A percentile compares a stretch with the other conserved stretches of the same genome.
phyloP scores from a whole-genome alignment of 257 asterid species.

The Coffea eugenioides region DNA sequence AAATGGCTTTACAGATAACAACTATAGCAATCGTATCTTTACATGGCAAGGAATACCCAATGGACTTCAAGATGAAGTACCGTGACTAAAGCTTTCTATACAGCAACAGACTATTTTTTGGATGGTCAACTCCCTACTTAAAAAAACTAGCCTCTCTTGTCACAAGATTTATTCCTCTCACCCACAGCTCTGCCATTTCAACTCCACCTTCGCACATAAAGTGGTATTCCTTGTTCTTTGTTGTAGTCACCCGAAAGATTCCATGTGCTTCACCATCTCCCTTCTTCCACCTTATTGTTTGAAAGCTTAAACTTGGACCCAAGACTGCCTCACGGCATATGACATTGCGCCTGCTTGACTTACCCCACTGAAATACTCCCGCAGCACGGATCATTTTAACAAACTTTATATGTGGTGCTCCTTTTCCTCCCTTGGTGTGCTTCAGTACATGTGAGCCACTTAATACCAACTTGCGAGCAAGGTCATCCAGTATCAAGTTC shows the following conservation, averaged over 20 bases:
- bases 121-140: neutral
- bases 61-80: slow-evolving; percentile 49
- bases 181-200: slow-evolving; percentile 56
- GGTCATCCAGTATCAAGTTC: slow-evolving; percentile 48
- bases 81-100: slow-evolving; percentile 22
- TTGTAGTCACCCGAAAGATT: slow-evolving; percentile 59
- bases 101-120: neutral
- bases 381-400: slow-evolving; percentile 43
- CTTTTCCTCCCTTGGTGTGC: slow-evolving; percentile 82
- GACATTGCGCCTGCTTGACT: slow-evolving; percentile 57
- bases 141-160: slow-evolving; percentile 29
- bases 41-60: slow-evolving; percentile 10
- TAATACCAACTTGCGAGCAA: slow-evolving; percentile 56
- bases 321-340: slow-evolving; percentile 54
- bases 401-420: slow-evolving; percentile 59
- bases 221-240: slow-evolving; percentile 66
- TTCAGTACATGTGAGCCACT: slow-evolving; percentile 48
- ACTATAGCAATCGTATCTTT: slow-evolving; percentile 13
- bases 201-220: slow-evolving; percentile 68
- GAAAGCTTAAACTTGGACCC: slow-evolving; percentile 59
- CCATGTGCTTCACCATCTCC: slow-evolving; percentile 55
- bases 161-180: slow-evolving; percentile 43
- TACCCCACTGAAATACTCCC: slow-evolving; percentile 72
- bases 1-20: slow-evolving; percentile 10
- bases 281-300: slow-evolving; percentile 44